Percentiles rank a stretch among this genome's conserved stretches.
Conservation (phyloP, 257 asterid genomes). For the Scutellaria barbata region DNA sequence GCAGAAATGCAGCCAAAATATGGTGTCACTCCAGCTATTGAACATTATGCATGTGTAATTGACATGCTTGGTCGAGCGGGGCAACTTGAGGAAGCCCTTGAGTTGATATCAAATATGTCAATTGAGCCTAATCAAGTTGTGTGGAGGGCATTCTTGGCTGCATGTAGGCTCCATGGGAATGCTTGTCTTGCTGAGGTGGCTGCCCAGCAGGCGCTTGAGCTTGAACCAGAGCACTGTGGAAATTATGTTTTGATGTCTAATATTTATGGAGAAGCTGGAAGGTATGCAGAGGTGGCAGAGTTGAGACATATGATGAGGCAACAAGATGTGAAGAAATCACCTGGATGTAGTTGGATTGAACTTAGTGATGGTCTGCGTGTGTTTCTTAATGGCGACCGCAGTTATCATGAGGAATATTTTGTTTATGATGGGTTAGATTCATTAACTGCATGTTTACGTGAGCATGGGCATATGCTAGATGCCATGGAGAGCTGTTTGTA, state of each 20-base stretch:
- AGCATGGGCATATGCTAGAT: conserved; percentile 46
- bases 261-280: conserved; percentile 75
- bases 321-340: conserved; percentile 77
- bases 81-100: conserved; percentile 65
- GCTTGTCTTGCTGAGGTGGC: conserved; percentile 68
- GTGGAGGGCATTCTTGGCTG: conserved; percentile 82
- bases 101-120: conserved; percentile 62
- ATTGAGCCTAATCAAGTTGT: conserved; percentile 70
- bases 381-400: conserved; percentile 63
- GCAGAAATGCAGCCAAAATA: conserved; percentile 60
- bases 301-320: conserved; percentile 71
- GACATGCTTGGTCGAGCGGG: conserved; percentile 96
- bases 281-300: conserved; percentile 69
- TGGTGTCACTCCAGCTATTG: conserved; percentile 62
- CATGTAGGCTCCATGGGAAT: conserved; percentile 76
- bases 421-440: conserved; percentile 62
- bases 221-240: conserved; percentile 79
- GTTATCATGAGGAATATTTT: conserved; percentile 53
- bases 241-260: conserved; percentile 78
- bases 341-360: conserved; percentile 95
- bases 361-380: conserved; percentile 63
- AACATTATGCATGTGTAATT: conserved; percentile 76
- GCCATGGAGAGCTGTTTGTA: conserved; percentile 46
- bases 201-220: conserved; percentile 54
- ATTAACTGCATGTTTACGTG: conserved; percentile 57